phyloP scores from a whole-genome alignment of 352 stramenopile species.

The Phytophthora ohioensis region DNA sequence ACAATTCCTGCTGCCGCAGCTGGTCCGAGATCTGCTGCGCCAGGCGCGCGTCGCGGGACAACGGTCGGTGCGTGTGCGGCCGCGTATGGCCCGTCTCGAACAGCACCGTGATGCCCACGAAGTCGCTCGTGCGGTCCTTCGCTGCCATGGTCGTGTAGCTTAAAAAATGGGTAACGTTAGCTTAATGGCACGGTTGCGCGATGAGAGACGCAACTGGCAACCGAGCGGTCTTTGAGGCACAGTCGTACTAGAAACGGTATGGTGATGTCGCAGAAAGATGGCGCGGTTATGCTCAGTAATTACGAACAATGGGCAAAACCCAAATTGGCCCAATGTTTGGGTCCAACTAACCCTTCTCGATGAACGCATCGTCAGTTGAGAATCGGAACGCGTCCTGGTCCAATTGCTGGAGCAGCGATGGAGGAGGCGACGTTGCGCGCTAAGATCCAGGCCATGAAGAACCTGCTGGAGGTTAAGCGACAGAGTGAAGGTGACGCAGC shows the following conservation, averaged over 20 bases:
- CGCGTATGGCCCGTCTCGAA: slow-evolving; percentile 72
- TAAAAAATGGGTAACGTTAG: background rate
- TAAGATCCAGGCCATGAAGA: slow-evolving; percentile 88
- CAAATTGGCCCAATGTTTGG: no score
- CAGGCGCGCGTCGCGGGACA: slow-evolving; percentile 75
- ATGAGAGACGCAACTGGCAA: no score
- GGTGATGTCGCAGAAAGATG: no score
- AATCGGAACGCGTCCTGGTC: slow-evolving; percentile 7
- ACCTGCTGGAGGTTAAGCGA: slow-evolving; percentile 68
- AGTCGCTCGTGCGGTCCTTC: slow-evolving; percentile 86
- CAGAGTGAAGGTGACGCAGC: background rate
- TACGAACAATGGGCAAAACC: no score
- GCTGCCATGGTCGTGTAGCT: slow-evolving; percentile 13
- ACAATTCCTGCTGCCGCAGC: slow-evolving; percentile 82
- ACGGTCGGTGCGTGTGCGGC: slow-evolving; percentile 61
- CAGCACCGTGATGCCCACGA: slow-evolving; percentile 86
- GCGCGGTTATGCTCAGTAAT: no score
- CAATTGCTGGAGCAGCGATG: slow-evolving; percentile 37
- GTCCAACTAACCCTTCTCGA: no score
- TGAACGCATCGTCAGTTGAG: slow-evolving; percentile 20
- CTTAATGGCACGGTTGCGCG: background rate
- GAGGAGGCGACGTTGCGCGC: slow-evolving; percentile 79
- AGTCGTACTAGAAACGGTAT: no score
- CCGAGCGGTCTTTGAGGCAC: no score
- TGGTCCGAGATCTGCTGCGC: slow-evolving; percentile 87